Percentiles rank a stretch among this genome's conserved stretches.
These are phyloP conservation scores for Rhododendron ferrugineum DNA, from an alignment of 148 eudicot genomes.

Conservation along the genomic window DNA sequence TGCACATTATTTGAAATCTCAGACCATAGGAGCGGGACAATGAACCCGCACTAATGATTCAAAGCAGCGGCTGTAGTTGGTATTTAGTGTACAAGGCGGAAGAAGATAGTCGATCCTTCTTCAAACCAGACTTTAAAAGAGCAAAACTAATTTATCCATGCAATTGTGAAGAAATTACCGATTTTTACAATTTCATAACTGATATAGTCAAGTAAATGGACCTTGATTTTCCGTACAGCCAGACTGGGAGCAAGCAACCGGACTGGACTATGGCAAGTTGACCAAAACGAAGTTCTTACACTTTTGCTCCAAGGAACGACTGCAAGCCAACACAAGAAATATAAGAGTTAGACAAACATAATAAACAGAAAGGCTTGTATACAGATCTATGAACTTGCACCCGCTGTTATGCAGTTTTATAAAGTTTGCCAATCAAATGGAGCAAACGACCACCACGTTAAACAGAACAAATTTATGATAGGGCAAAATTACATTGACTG, in stretches of 20 bases:
- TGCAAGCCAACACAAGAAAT: background rate
- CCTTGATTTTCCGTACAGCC: background rate
- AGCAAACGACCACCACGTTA: background rate
- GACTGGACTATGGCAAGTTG: background rate
- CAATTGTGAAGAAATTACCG: background rate
- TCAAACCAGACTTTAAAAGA: background rate
- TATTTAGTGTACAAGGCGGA: background rate
- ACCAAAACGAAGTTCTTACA: background rate
- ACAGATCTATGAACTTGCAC: background rate
- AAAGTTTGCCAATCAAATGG: background rate
- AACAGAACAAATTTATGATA: background rate
- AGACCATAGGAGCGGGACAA: background rate
- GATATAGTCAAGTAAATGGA: background rate
- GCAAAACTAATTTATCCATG: background rate
- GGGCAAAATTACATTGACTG: background rate
- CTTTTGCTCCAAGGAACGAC: slow-evolving; percentile 2
- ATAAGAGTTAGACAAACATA: background rate
- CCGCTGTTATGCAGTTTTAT: background rate
- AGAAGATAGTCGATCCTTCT: background rate
- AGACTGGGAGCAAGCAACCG: background rate
- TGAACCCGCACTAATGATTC: background rate
- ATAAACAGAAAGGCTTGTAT: background rate
- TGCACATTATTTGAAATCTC: background rate
- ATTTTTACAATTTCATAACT: background rate
- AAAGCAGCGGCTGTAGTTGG: background rate